phyloP scores from a whole-genome alignment of 352 stramenopile genomes.

The Saprolegnia parasitica region DNA sequence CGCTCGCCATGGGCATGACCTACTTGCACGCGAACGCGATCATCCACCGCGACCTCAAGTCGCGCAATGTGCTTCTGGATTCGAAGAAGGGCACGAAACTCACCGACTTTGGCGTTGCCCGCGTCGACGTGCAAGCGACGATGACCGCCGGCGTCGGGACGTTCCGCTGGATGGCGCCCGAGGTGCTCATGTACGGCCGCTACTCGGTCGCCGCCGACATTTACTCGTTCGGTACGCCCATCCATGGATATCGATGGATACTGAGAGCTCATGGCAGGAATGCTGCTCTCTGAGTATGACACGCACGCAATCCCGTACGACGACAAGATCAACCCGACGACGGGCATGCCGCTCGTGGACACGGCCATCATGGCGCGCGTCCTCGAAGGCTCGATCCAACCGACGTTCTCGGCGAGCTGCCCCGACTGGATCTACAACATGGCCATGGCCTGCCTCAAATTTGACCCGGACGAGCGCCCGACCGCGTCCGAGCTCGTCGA shows the following conservation, averaged over 20 bases:
- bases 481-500: constrained; percentile 12
- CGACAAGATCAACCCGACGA: constrained; percentile 20
- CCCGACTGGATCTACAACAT: constrained; percentile 13
- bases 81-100: constrained; percentile 37
- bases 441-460: constrained; percentile 6
- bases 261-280: neutral
- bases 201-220: constrained; percentile 26
- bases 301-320: constrained; percentile 16
- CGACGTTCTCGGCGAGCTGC: constrained; percentile 4
- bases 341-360: neutral
- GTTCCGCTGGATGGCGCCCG: constrained; percentile 25
- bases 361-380: constrained; percentile 6
- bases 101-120: constrained; percentile 43
- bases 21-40: constrained; percentile 44
- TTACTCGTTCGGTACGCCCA: constrained; percentile 37
- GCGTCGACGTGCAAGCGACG: constrained; percentile 25
- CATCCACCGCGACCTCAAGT: constrained; percentile 46
- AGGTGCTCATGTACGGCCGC: constrained; percentile 21
- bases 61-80: constrained; percentile 45
- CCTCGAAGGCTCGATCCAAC: neutral
- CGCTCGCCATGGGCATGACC: constrained; percentile 39
- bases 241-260: constrained; percentile 32
- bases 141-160: constrained; percentile 28
- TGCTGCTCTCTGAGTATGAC: constrained; percentile 2
- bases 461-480: constrained; percentile 6